Conservation (phyloP, 2,329 filamentous ascomycete species). For the Periconia digitata region DNA sequence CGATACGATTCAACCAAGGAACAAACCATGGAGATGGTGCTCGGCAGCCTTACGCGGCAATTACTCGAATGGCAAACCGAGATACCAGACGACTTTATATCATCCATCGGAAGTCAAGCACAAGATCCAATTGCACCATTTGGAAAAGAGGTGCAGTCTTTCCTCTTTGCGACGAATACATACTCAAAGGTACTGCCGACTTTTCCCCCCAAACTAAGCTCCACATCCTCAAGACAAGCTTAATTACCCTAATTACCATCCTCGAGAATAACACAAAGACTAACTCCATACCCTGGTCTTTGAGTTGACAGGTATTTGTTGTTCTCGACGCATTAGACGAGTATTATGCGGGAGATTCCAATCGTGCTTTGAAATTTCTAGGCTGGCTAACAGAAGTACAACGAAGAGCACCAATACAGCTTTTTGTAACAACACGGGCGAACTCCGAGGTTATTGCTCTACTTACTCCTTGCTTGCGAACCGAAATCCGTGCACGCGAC, state of each 20-base stretch:
- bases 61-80: not conserved
- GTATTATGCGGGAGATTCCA: not conserved
- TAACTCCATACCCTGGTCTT: too few relatives aligned
- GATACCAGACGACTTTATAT: not conserved
- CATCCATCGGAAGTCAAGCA: not conserved
- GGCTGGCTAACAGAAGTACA: not conserved
- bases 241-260: too few relatives aligned
- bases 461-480: not conserved
- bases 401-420: not conserved
- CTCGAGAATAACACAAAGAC: too few relatives aligned
- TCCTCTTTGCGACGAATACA: not conserved
- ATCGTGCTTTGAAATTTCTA: not conserved
- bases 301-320: too few relatives aligned
- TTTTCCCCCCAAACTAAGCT: too few relatives aligned
- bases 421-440: not conserved
- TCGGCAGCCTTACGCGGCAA: not conserved
- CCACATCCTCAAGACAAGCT: too few relatives aligned
- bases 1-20: constrained; percentile 43
- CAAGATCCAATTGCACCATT: not conserved
- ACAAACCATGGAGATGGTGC: constrained; percentile 25
- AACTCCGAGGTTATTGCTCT: not conserved
- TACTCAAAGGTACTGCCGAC: too few relatives aligned
- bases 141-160: not conserved
- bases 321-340: constrained; percentile 36
- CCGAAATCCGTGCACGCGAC: not conserved